Percentiles rank a stretch among this genome's conserved stretches.
phyloP scores from a whole-genome alignment of 495 filamentous ascomycete species.

The Aspergillus nanangensis region DNA sequence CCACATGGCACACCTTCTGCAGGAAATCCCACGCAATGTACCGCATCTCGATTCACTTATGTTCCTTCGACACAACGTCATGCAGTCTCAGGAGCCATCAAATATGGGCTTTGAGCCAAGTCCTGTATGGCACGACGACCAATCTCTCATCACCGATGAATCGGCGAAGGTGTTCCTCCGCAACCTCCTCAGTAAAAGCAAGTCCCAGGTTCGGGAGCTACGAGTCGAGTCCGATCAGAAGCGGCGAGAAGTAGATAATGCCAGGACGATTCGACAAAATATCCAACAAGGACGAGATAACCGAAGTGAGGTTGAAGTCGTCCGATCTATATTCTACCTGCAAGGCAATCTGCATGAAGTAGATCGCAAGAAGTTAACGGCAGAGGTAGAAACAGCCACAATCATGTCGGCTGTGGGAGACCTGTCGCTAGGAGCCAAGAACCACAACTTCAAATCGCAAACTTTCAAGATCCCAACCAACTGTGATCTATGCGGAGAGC shows the following conservation, averaged over 20 bases:
- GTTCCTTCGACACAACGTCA: slow-evolving; percentile 90
- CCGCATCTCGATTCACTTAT: slow-evolving; percentile 92
- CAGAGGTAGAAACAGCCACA: slow-evolving; percentile 86
- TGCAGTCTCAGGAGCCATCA: slow-evolving; percentile 71
- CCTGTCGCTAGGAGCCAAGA: slow-evolving; percentile 82
- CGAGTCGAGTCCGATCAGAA: slow-evolving; percentile 80
- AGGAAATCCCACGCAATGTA: slow-evolving; percentile 83
- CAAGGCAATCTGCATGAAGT: slow-evolving; percentile 83
- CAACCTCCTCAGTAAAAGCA: slow-evolving; percentile 88
- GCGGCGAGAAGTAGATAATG: slow-evolving; percentile 71
- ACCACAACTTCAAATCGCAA: slow-evolving; percentile 93
- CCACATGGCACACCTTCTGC: slow-evolving; percentile 63
- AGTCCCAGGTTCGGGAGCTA: slow-evolving; percentile 70
- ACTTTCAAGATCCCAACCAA: slow-evolving; percentile 99
- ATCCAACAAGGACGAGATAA: slow-evolving; percentile 80
- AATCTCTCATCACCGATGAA: slow-evolving; percentile 75
- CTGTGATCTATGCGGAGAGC: slow-evolving; percentile 91
- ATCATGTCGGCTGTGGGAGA: slow-evolving; percentile 86
- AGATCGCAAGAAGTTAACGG: slow-evolving; percentile 80
- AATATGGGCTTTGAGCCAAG: slow-evolving; percentile 90
- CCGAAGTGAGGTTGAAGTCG: slow-evolving; percentile 74
- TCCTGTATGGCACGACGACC: slow-evolving; percentile 96
- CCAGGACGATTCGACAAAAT: slow-evolving; percentile 65
- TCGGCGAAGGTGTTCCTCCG: slow-evolving; percentile 82
- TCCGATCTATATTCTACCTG: slow-evolving; percentile 67